Percentiles rank a stretch among this genome's conserved stretches.
These are phyloP conservation scores for Suillus paluster DNA, from an alignment of 768 basidiomycete genomes.

Conservation along the genomic window DNA sequence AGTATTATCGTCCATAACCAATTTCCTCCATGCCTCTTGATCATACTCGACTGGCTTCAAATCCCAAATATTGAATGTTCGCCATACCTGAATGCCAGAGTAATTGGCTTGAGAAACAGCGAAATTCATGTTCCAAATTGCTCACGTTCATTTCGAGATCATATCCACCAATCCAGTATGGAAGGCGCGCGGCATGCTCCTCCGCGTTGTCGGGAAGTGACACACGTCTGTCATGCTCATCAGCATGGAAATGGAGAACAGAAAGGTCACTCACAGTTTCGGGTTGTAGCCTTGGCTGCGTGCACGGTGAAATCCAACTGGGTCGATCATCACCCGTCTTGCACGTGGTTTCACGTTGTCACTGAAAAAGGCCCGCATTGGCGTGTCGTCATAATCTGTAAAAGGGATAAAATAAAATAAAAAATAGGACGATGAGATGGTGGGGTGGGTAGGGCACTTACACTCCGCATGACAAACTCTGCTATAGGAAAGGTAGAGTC, in stretches of 20 bases:
- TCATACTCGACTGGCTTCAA: neutral
- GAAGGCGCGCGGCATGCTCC: neutral
- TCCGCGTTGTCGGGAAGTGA: neutral
- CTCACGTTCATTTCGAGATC: neutral
- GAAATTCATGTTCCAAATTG: neutral
- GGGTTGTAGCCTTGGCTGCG: constrained; percentile 7
- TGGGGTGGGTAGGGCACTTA: neutral
- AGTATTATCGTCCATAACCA: neutral
- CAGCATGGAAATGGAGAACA: neutral
- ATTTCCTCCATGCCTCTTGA: neutral
- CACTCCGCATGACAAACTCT: neutral
- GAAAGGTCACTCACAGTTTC: neutral
- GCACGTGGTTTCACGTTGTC: neutral
- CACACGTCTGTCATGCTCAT: neutral
- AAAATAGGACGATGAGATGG: neutral
- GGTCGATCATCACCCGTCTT: constrained; percentile 1
- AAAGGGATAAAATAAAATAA: neutral
- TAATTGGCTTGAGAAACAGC: neutral
- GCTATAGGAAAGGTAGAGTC: constrained; percentile 4
- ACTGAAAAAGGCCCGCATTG: neutral
- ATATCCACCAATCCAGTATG: constrained; percentile 5
- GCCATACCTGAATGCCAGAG: neutral
- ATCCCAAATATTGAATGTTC: neutral
- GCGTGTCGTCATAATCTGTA: neutral
- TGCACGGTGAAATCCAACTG: neutral